phyloP scores from a whole-genome alignment of 768 basidiomycete species.

The Boletus sp. region DNA sequence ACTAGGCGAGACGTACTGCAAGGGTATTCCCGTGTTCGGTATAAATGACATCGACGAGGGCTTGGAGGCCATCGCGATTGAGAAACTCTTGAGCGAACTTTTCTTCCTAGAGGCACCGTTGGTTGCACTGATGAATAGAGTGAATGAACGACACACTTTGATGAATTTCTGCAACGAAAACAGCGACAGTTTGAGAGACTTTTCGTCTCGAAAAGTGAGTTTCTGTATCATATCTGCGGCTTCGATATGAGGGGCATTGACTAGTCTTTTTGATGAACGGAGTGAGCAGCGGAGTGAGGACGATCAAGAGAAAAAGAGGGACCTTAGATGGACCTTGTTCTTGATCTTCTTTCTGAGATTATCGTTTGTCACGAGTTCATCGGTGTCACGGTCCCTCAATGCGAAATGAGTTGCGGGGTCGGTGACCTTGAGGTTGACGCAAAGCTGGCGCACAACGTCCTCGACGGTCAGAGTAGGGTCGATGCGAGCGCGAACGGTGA shows the following conservation, averaged over 20 bases:
- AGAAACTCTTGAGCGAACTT: slow-evolving; percentile 81
- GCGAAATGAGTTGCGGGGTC: slow-evolving; percentile 73
- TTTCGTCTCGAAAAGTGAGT: slow-evolving; percentile 57
- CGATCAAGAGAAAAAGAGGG: slow-evolving; percentile 21
- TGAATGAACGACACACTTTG: slow-evolving; percentile 44
- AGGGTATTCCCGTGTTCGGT: slow-evolving; percentile 76
- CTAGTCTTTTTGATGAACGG: slow-evolving; percentile 50
- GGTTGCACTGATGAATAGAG: neutral
- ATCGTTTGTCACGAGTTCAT: slow-evolving; percentile 84
- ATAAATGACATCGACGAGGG: slow-evolving; percentile 70
- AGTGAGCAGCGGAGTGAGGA: neutral
- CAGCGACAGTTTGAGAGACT: slow-evolving; percentile 61
- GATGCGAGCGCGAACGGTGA: slow-evolving; percentile 78
- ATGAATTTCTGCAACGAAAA: slow-evolving; percentile 82
- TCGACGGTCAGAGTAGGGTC: slow-evolving; percentile 81
- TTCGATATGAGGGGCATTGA: slow-evolving; percentile 77
- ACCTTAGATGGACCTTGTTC: slow-evolving; percentile 78
- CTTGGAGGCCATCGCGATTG: slow-evolving; percentile 63
- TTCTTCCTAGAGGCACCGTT: slow-evolving; percentile 59
- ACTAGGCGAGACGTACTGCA: slow-evolving; percentile 51
- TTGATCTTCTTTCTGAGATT: slow-evolving; percentile 82
- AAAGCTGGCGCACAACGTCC: slow-evolving; percentile 82
- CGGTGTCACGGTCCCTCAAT: slow-evolving; percentile 71
- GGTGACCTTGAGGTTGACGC: slow-evolving; percentile 75
- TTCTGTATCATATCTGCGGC: slow-evolving; percentile 75